Percentiles rank a stretch among this genome's conserved stretches.
phyloP scores from a whole-genome alignment of 177 flowering plant genomes.

The Vitis hybrid region DNA sequence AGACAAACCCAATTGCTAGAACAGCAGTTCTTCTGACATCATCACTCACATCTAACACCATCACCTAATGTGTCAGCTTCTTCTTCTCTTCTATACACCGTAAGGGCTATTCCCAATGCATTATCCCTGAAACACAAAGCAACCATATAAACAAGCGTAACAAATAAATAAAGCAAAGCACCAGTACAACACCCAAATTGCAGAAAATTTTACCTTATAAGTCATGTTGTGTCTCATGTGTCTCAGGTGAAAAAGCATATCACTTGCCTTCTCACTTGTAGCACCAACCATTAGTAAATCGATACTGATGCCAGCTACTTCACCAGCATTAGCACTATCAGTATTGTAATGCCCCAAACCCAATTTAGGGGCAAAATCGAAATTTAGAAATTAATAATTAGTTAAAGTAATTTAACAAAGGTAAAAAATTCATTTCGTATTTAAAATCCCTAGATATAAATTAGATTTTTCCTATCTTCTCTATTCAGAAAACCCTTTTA shows the following conservation, averaged over 20 bases:
- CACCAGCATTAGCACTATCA: constrained; percentile 96
- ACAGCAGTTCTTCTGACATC: no score
- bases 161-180: not conserved
- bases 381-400: no score
- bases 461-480: no score
- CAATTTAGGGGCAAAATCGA: no score
- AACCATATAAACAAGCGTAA: not conserved
- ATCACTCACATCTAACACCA: no score
- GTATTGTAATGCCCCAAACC: constrained; percentile 33
- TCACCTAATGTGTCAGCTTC: no score
- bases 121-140: constrained; percentile 58
- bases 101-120: constrained; percentile 57
- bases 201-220: constrained; percentile 58
- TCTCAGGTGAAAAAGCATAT: constrained; percentile 78
- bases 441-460: no score
- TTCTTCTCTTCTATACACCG: no score
- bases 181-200: not conserved
- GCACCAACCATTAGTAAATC: constrained; percentile 96
- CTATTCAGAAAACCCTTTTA: no score
- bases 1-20: constrained; percentile 6
- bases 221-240: constrained; percentile 94
- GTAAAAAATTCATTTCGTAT: no score
- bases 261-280: constrained; percentile 83
- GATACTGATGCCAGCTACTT: constrained; percentile 93
- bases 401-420: no score